These are phyloP conservation scores for Sporothrix luriei DNA, from an alignment of 2,329 filamentous ascomycete species.

Conservation along the genomic window DNA sequence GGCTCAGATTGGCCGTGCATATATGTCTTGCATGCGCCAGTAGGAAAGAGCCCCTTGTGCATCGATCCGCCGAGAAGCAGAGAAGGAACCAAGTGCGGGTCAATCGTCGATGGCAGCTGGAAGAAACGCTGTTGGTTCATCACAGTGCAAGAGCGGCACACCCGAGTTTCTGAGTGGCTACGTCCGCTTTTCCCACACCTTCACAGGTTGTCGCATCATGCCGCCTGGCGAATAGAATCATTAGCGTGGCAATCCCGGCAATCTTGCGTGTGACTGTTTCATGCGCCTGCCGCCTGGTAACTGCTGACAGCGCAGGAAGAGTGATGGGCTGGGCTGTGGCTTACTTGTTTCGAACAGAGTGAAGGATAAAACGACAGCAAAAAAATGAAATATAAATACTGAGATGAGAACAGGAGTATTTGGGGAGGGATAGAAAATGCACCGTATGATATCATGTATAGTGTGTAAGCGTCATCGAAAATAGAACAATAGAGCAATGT, in stretches of 20 bases:
- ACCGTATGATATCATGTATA: neutral
- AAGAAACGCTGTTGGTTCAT: constrained; percentile 5
- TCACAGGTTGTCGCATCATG: neutral
- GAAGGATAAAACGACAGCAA: neutral
- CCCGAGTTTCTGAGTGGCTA: neutral
- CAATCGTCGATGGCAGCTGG: constrained; percentile 6
- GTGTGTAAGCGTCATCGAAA: neutral
- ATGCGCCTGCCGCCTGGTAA: neutral
- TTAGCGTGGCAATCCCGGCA: neutral
- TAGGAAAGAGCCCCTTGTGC: constrained; percentile 4
- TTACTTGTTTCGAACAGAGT: constrained; percentile 9
- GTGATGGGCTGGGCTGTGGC: neutral
- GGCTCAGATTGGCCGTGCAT: constrained; percentile 16
- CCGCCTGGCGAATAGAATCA: constrained; percentile 4
- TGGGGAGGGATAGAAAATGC: too few relatives aligned
- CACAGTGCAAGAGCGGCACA: neutral
- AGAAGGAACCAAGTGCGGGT: constrained; percentile 13
- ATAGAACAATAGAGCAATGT: constrained; percentile 14
- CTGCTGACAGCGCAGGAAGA: neutral
- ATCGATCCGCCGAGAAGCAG: neutral
- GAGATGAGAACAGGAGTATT: too few relatives aligned
- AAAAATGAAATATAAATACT: neutral
- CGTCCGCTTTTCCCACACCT: neutral
- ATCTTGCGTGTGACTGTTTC: neutral
- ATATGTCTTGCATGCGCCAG: constrained; percentile 9